Evolutionary conservation across 345 rosid species (phyloP).

Genomic region (Pistacia vera): DNA sequence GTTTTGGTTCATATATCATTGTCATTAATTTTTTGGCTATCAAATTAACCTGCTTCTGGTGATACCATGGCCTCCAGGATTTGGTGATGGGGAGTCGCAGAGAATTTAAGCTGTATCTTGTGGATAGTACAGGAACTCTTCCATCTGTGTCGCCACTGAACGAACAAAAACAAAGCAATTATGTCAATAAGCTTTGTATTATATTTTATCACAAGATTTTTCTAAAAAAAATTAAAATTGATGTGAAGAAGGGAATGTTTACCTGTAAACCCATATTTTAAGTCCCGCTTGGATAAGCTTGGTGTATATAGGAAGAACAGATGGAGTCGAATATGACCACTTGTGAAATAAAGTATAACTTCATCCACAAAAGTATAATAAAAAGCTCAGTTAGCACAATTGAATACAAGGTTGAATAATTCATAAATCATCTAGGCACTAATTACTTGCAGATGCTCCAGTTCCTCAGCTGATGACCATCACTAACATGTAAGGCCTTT

Average conservation of each 20-base stretch:
- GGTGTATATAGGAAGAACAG: slow-evolving; percentile 84
- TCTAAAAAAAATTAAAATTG: too few species aligned
- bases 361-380: slow-evolving; percentile 13
- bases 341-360: slow-evolving; percentile 50
- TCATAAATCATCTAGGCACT: neutral
- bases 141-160: slow-evolving; percentile 98
- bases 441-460: slow-evolving; percentile 97
- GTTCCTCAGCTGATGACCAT: slow-evolving; percentile 57
- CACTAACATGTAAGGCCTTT: slow-evolving; percentile 81
- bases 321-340: slow-evolving; percentile 58
- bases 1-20: too few species aligned
- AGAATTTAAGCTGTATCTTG: slow-evolving; percentile 70
- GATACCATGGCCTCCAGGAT: slow-evolving; percentile 93
- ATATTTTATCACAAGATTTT: too few species aligned
- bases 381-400: neutral
- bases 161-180: slow-evolving; percentile 9
- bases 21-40: too few species aligned
- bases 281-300: slow-evolving; percentile 77
- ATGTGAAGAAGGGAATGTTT: slow-evolving; percentile 6
- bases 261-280: slow-evolving; percentile 96
- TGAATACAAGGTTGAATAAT: neutral
- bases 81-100: slow-evolving; percentile 59
- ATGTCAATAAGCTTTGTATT: neutral
- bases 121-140: slow-evolving; percentile 89
- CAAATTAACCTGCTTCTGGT: slow-evolving; percentile 62